Conservation (phyloP, 805 yeast genomes). For the Hanseniaspora lindneri region DNA sequence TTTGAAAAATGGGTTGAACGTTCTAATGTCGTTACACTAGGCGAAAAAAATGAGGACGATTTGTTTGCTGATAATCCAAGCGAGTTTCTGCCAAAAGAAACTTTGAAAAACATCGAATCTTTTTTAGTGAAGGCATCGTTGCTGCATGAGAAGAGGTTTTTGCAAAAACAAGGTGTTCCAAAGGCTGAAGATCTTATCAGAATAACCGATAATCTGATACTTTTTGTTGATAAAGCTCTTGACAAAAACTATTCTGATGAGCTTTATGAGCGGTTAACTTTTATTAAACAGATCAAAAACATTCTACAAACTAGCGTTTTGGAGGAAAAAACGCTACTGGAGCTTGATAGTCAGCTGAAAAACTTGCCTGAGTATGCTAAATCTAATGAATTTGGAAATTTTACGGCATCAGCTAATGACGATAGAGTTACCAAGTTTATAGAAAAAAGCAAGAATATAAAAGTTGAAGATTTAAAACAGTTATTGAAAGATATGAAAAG, state of each 20-base stretch:
- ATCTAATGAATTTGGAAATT: neutral
- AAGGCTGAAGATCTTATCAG: constrained; percentile 27
- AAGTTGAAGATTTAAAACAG: constrained; percentile 4
- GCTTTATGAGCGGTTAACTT: constrained; percentile 12
- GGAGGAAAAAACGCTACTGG: constrained; percentile 30
- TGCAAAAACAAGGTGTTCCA: constrained; percentile 18
- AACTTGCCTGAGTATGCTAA: constrained; percentile 31
- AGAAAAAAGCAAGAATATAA: constrained; percentile 9
- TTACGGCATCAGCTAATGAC: neutral
- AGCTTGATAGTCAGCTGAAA: constrained; percentile 32
- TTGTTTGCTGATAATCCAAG: constrained; percentile 9
- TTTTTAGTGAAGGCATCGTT: constrained; percentile 56
- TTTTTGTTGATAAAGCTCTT: constrained; percentile 28
- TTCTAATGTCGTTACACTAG: constrained; percentile 21
- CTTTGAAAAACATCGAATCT: constrained; percentile 58
- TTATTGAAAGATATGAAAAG: neutral
- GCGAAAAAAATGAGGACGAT: constrained; percentile 10
- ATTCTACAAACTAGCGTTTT: constrained; percentile 26
- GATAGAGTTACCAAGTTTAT: constrained; percentile 14
- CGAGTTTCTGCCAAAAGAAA: constrained; percentile 52
- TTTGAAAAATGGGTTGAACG: constrained; percentile 82
- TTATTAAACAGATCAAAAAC: constrained; percentile 15
- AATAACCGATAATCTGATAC: constrained; percentile 29
- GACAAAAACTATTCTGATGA: constrained; percentile 27
- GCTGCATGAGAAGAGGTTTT: constrained; percentile 28